Evolutionary conservation across 169 alveolate genomes (phyloP).

Genomic region (Babesia microti): DNA sequence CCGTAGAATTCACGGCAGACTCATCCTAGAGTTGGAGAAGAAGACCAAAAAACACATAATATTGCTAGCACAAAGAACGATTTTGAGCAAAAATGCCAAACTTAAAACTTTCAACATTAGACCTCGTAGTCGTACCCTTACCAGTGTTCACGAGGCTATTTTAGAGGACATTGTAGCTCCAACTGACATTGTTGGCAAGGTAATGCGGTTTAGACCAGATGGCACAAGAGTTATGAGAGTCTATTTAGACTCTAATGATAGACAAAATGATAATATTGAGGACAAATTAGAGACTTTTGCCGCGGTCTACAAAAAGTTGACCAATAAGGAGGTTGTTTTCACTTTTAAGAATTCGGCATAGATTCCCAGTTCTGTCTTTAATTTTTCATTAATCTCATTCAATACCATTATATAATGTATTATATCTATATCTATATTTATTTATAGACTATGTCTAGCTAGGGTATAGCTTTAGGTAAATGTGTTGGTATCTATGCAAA

Average conservation of each 20-base stretch:
- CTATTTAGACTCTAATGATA: slow-evolving; percentile 88
- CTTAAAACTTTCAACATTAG: slow-evolving; percentile 76
- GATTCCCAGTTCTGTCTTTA: slow-evolving; percentile 6
- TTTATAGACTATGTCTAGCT: no score
- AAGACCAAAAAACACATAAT: slow-evolving; percentile 86
- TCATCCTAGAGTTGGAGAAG: slow-evolving; percentile 83
- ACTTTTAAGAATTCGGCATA: slow-evolving; percentile 52
- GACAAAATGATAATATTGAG: slow-evolving; percentile 82
- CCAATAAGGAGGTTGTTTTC: slow-evolving; percentile 84
- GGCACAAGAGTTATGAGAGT: slow-evolving; percentile 86
- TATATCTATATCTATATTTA: not conserved
- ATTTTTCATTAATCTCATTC: not conserved
- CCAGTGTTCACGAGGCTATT: slow-evolving; percentile 88
- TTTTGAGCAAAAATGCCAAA: slow-evolving; percentile 71
- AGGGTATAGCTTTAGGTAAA: no score
- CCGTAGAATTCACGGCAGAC: slow-evolving; percentile 75
- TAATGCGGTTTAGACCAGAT: slow-evolving; percentile 81
- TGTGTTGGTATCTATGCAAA: no score
- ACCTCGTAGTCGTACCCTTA: slow-evolving; percentile 89
- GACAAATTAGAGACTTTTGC: slow-evolving; percentile 86
- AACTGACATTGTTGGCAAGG: slow-evolving; percentile 82
- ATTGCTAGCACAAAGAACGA: slow-evolving; percentile 78
- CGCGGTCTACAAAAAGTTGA: slow-evolving; percentile 85
- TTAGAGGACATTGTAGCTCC: slow-evolving; percentile 91
- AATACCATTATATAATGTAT: slow-evolving; percentile 6